These are phyloP conservation scores for Cinchona pubescens DNA, from an alignment of 257 asterid genomes.

Conservation along the genomic window DNA sequence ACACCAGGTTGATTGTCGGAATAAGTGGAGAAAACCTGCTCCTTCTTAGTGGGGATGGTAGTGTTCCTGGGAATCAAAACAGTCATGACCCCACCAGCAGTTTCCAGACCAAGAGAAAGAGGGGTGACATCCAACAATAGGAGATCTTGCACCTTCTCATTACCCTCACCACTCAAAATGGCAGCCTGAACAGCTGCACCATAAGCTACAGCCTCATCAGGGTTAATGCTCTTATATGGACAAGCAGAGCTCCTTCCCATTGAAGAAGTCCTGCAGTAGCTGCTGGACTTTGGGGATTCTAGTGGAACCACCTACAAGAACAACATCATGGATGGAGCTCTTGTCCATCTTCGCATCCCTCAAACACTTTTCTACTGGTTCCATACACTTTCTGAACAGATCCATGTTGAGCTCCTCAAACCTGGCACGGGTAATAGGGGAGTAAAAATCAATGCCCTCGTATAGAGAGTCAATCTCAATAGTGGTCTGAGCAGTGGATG, in stretches of 20 bases:
- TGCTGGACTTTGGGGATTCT: conserved; percentile 80
- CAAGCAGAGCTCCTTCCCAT: conserved; percentile 89
- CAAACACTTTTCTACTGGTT: conserved; percentile 77
- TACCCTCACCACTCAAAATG: conserved; percentile 77
- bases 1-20: conserved; percentile 86
- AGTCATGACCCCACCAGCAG: conserved; percentile 91
- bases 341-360: conserved; percentile 88
- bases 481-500: conserved; percentile 81
- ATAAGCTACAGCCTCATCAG: conserved; percentile 82
- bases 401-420: conserved; percentile 90
- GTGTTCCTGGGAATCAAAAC: conserved; percentile 79
- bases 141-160: conserved; percentile 77
- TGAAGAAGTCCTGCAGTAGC: conserved; percentile 71
- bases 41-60: conserved; percentile 79
- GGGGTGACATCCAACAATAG: conserved; percentile 73
- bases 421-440: conserved; percentile 78
- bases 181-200: conserved; percentile 94
- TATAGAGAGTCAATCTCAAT: conserved; percentile 71
- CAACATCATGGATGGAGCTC: conserved; percentile 63
- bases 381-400: conserved; percentile 73
- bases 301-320: conserved; percentile 78
- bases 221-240: conserved; percentile 81
- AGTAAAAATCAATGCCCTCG: conserved; percentile 73
- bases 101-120: conserved; percentile 69
- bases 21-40: conserved; percentile 77